Conservation (phyloP, 176 grass and related monocot species). For the Phragmites australis region DNA sequence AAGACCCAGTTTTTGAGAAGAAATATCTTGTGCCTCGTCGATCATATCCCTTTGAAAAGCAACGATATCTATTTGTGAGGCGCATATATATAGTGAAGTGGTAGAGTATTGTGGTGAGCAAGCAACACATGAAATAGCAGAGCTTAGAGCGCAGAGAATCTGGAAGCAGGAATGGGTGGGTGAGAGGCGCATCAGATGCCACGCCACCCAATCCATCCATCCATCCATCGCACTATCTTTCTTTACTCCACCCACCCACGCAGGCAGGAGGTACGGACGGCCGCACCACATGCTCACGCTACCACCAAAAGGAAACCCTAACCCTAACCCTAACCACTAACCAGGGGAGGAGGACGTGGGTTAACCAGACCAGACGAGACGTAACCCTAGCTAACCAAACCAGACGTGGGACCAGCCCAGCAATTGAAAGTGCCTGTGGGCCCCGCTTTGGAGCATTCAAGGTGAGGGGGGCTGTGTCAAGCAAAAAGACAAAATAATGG, state of each 20-base stretch:
- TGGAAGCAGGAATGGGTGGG: conserved; percentile 3
- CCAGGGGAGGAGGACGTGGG: neutral
- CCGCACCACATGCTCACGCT: conserved; percentile 12
- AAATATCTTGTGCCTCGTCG: too few relatives aligned
- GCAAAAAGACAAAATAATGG: conserved; percentile 45
- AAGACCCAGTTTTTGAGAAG: too few relatives aligned
- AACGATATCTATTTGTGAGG: too few relatives aligned
- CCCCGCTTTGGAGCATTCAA: conserved; percentile 38
- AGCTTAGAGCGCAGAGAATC: conserved; percentile 25
- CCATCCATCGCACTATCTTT: conserved; percentile 49
- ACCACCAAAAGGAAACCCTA: conserved; percentile 59
- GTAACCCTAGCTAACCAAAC: conserved; percentile 51
- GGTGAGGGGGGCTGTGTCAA: conserved; percentile 22
- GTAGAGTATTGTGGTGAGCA: too few relatives aligned
- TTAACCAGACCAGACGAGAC: conserved; percentile 16
- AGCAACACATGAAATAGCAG: neutral
- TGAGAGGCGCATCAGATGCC: conserved; percentile 67
- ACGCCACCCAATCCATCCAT: conserved; percentile 53
- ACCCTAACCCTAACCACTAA: conserved; percentile 59
- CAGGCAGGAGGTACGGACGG: conserved; percentile 9
- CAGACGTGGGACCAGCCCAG: neutral
- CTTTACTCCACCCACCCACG: conserved; percentile 35
- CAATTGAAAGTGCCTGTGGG: conserved; percentile 28
- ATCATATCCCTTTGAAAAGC: too few relatives aligned
- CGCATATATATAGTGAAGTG: too few relatives aligned